Conservation (phyloP, 2,329 filamentous ascomycete species). For the Kalaharituber pfeilii region DNA sequence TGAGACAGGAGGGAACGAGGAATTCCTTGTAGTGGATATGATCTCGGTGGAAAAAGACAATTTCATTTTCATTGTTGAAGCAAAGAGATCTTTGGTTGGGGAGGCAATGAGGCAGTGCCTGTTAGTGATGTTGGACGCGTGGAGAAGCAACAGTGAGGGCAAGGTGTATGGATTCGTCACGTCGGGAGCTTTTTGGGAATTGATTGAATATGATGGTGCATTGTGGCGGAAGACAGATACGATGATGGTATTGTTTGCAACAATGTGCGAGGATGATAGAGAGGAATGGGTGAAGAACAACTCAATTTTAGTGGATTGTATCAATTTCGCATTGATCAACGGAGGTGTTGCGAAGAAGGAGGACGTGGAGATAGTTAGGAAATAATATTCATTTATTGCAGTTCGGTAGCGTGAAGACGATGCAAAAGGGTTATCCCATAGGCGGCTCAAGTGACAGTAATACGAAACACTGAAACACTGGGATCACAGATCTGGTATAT, state of each 20-base stretch:
- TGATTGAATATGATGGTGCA: constrained; percentile 3
- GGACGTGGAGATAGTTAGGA: too few relatives aligned
- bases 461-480: too few relatives aligned
- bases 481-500: too few relatives aligned
- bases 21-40: too few relatives aligned
- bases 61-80: too few relatives aligned
- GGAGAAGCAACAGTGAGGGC: constrained; percentile 1
- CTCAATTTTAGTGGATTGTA: neutral
- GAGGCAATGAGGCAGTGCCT: neutral
- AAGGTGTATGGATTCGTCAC: constrained; percentile 6
- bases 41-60: too few relatives aligned
- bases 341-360: too few relatives aligned
- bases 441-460: too few relatives aligned
- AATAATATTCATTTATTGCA: too few relatives aligned
- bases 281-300: neutral
- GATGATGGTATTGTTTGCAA: constrained; percentile 2
- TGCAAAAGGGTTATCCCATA: too few relatives aligned
- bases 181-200: neutral
- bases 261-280: neutral
- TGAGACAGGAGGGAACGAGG: constrained; percentile 1
- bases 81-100: too few relatives aligned
- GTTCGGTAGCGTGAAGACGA: too few relatives aligned
- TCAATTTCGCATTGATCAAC: neutral
- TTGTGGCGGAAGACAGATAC: constrained; percentile 1
- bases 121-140: constrained; percentile 1